Percentiles rank a stretch among this genome's conserved stretches.
Evolutionary conservation across 2,329 filamentous ascomycete species (phyloP).

Genomic region (Beauveria rudraprayagi): DNA sequence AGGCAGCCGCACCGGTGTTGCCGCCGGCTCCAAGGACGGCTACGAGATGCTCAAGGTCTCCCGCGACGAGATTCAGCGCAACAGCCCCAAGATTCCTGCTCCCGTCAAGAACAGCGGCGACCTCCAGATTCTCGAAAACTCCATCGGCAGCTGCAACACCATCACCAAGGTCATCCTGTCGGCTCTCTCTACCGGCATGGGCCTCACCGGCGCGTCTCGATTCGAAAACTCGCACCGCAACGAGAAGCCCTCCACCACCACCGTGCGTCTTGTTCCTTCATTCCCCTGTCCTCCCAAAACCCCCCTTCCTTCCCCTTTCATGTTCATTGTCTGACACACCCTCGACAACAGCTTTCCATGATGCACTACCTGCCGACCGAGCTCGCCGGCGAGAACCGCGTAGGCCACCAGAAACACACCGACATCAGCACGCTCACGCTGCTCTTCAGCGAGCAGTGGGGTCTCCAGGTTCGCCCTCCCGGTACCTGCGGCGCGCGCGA

Average conservation of each 20-base stretch:
- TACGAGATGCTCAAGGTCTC: conserved; percentile 48
- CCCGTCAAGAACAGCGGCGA: conserved; percentile 41
- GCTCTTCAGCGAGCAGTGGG: conserved; percentile 49
- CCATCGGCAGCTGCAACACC: conserved; percentile 42
- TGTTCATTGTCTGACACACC: neutral
- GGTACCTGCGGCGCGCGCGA: conserved; percentile 30
- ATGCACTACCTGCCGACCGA: conserved; percentile 45
- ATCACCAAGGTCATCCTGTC: conserved; percentile 42
- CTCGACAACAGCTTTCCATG: conserved; percentile 33
- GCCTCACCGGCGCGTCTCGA: conserved; percentile 35
- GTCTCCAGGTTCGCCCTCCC: conserved; percentile 47
- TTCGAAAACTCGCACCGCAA: conserved; percentile 46
- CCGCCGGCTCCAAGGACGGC: conserved; percentile 39
- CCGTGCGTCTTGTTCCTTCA: conserved; percentile 15
- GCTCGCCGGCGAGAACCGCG: conserved; percentile 31
- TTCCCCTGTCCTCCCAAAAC: neutral
- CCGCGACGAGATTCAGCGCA: conserved; percentile 41
- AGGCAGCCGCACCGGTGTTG: conserved; percentile 39
- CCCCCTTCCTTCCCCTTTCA: neutral
- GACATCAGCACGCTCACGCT: conserved; percentile 48
- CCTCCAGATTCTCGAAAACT: conserved; percentile 39
- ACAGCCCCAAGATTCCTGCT: conserved; percentile 36
- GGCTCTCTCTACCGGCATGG: conserved; percentile 40
- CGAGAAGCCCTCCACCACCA: conserved; percentile 39
- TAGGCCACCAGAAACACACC: conserved; percentile 50